Evolutionary conservation across 768 basidiomycete species (phyloP), one percentile per base, ranked within the genome.

Genomic region (Ramaria sp.): DNA sequence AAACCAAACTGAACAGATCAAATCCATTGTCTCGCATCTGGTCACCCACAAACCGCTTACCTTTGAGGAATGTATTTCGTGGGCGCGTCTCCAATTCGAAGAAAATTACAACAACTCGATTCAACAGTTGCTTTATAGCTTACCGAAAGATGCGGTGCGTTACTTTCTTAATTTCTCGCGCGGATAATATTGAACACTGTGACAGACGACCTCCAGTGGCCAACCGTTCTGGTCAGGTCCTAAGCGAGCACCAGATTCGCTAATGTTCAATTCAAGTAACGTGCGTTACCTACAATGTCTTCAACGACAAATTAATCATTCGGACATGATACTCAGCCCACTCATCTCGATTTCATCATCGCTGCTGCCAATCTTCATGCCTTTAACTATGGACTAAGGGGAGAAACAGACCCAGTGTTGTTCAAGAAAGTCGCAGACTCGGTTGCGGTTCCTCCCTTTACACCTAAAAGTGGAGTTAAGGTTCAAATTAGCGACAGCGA

Each of bases 151-250:
- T 68, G 86, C 88, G 39, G 73, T 88, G 30, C 58, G 72, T 69
- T 27, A 13, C 7, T 43, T 20, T 47, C 2, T 45, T 20, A 27
- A 15, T 42, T 4, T 43, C n/a, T 43, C 27, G 4, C n/a, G 12
- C 13, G 48, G 24, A 27, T 30, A 17, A 49, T 33, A 30, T 6
- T 52, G 30, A 22, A 37, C 9, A 52, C 4, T 11, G 30, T 39
- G 31, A n/a, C 60, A 75, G 73, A 64, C 72, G 48, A 93, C 94
- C 7, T 91, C 82, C 65, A 86, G 84, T 19, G 96, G 96, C 5
- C 90, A 92, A 63, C 94, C 93, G 11, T 99, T 99, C 80, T 99
- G 96, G 96, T 94, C 91, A 63, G 92, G 94, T 19, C 96, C 96
- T 2, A 99, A 99, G 76, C 82, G 96, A 59, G 95, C 94, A 7